phyloP scores from a whole-genome alignment of 75 land plant genomes.

The Gnetum montanum region DNA sequence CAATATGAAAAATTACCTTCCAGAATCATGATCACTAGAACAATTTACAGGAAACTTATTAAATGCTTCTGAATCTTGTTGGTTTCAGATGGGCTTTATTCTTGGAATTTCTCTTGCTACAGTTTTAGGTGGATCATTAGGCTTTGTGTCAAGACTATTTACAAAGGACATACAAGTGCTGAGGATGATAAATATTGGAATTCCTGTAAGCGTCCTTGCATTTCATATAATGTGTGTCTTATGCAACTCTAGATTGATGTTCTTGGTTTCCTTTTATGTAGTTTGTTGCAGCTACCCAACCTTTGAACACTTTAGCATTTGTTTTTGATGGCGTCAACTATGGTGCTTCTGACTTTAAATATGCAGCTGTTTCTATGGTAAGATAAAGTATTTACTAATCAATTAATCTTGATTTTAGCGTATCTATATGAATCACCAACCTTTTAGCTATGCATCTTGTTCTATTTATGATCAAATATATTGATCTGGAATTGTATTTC shows the following conservation, averaged over 20 bases:
- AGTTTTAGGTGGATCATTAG: constrained; percentile 48
- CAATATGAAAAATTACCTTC: no score
- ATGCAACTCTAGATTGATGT: no score
- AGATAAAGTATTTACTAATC: no score
- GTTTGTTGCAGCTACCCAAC: constrained; percentile 82
- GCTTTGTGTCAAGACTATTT: constrained; percentile 46
- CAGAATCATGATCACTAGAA: no score
- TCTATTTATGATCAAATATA: no score
- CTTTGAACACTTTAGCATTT: constrained; percentile 66
- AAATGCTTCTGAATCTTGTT: no score
- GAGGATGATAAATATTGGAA: constrained; percentile 39
- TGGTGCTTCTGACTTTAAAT: constrained; percentile 61
- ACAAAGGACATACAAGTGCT: constrained; percentile 59
- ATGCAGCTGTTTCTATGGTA: constrained; percentile 73
- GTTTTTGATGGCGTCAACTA: constrained; percentile 64
- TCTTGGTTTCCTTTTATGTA: constrained; percentile 15
- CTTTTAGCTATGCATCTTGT: neutral
- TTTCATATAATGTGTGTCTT: no score
- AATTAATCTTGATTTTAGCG: no score
- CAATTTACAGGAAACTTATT: no score
- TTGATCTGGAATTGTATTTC: no score
- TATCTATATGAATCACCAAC: neutral
- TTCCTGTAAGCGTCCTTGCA: constrained; percentile 52
- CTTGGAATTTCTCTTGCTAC: constrained; percentile 51
- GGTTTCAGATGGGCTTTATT: constrained; percentile 59